These are phyloP conservation scores for Mallotus nudiflorus DNA, from an alignment of 345 rosid genomes.

Conservation along the genomic window DNA sequence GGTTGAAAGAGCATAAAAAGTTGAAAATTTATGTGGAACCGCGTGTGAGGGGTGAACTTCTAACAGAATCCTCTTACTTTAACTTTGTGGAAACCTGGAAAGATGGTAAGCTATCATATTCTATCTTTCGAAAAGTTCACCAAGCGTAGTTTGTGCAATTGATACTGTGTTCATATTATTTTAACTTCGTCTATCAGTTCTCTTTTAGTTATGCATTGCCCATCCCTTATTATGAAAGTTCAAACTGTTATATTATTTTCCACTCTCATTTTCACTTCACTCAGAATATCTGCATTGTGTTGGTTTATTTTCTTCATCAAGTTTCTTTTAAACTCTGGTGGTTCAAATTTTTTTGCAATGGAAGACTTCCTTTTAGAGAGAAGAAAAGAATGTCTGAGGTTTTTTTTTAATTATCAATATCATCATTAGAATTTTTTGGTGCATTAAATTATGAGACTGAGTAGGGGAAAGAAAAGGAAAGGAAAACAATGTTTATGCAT, in stretches of 20 bases:
- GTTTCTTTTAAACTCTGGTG: neutral
- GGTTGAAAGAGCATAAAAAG: slow-evolving; percentile 77
- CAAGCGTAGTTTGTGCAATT: neutral
- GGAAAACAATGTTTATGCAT: no score
- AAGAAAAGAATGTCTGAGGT: neutral
- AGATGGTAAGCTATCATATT: slow-evolving; percentile 57
- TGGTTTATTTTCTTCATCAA: neutral
- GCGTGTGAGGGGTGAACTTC: slow-evolving; percentile 70
- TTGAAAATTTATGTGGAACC: slow-evolving; percentile 87
- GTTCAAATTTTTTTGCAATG: slow-evolving; percentile 1
- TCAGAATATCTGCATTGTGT: neutral
- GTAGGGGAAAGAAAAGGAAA: no score
- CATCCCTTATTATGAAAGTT: neutral
- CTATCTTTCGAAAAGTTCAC: neutral
- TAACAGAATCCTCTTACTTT: slow-evolving; percentile 78
- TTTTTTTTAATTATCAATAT: neutral
- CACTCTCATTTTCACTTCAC: neutral
- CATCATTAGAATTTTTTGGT: no score
- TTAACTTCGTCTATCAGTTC: neutral
- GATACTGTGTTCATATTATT: neutral
- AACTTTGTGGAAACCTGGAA: slow-evolving; percentile 83
- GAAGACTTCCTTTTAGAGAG: neutral
- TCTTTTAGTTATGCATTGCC: neutral
- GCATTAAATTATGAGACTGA: no score
- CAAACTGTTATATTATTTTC: neutral